Percentiles rank a stretch among this genome's conserved stretches.
Evolutionary conservation across 1,284 basidiomycete genomes (phyloP).

Genomic region (Trametes versicolor): DNA sequence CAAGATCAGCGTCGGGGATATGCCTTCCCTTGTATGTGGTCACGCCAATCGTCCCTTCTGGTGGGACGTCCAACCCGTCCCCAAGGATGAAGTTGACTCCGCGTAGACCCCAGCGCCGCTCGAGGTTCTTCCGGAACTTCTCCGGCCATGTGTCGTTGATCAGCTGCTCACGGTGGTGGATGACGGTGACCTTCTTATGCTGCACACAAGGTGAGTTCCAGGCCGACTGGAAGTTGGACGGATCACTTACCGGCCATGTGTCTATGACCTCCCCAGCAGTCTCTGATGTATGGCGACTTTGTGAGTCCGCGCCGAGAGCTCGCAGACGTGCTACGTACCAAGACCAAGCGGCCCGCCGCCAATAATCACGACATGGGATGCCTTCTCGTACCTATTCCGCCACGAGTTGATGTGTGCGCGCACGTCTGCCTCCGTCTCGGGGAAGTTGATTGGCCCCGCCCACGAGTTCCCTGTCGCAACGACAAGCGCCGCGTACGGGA

Average conservation of each 20-base stretch:
- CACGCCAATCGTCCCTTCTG: slow-evolving; percentile 45
- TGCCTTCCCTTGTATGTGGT: slow-evolving; percentile 60
- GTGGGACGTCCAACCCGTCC: slow-evolving; percentile 61
- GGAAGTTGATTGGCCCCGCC: slow-evolving; percentile 60
- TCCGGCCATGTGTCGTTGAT: slow-evolving; percentile 67
- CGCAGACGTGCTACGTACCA: slow-evolving; percentile 51
- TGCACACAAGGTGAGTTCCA: slow-evolving; percentile 10
- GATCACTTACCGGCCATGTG: slow-evolving; percentile 49
- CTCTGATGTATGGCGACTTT: slow-evolving; percentile 47
- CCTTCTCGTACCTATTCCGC: slow-evolving; percentile 56
- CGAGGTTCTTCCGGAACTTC: slow-evolving; percentile 60
- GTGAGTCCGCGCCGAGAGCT: not conserved
- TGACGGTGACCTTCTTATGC: slow-evolving; percentile 66
- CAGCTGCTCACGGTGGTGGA: slow-evolving; percentile 62
- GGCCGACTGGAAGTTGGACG: not conserved
- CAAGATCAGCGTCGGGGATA: slow-evolving; percentile 60
- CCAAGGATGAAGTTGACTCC: slow-evolving; percentile 61
- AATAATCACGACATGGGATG: slow-evolving; percentile 61
- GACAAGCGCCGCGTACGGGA: slow-evolving; percentile 63
- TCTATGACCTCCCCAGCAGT: slow-evolving; percentile 68
- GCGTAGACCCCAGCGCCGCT: slow-evolving; percentile 50
- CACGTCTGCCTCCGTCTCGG: slow-evolving; percentile 51
- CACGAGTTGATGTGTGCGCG: slow-evolving; percentile 52
- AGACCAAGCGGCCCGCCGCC: slow-evolving; percentile 73
- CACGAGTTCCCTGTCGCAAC: slow-evolving; percentile 67